phyloP scores from a whole-genome alignment of 768 basidiomycete genomes.

The Tricholoma sp. region DNA sequence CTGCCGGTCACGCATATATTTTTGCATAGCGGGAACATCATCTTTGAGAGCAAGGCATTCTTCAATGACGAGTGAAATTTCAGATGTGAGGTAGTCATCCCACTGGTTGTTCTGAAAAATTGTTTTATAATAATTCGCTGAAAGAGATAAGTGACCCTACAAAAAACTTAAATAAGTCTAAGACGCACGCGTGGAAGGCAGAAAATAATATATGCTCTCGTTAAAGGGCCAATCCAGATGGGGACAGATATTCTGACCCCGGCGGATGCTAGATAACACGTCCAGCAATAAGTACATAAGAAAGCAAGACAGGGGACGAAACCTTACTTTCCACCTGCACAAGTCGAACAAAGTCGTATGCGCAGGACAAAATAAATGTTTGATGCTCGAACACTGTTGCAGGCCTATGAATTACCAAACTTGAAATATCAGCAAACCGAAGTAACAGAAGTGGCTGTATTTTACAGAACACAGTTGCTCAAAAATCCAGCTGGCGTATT shows the following conservation, averaged over 20 bases:
- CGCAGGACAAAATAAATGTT: constrained; percentile 1
- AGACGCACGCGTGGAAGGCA: not conserved
- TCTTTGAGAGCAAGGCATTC: not conserved
- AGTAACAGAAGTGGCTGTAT: not conserved
- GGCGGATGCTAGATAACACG: not conserved
- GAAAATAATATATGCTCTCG: not conserved
- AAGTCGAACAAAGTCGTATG: constrained; percentile 1
- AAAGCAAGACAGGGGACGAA: too few relatives aligned
- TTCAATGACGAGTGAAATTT: not conserved
- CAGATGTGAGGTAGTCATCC: not conserved
- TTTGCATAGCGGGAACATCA: not conserved
- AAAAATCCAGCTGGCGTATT: constrained; percentile 18
- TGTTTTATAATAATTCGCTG: not conserved
- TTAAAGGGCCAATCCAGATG: not conserved
- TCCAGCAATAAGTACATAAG: not conserved
- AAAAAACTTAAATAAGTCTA: too few relatives aligned
- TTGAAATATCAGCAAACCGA: not conserved
- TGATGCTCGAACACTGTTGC: constrained; percentile 1
- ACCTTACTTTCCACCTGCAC: constrained; percentile 1
- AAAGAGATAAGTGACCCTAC: too few relatives aligned
- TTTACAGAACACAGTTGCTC: constrained; percentile 14
- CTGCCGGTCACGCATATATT: not conserved
- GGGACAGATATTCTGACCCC: not conserved
- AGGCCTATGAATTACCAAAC: constrained; percentile 1
- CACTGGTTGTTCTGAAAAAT: not conserved